phyloP scores from a whole-genome alignment of 345 rosid genomes.

The Syzygium aqueum region DNA sequence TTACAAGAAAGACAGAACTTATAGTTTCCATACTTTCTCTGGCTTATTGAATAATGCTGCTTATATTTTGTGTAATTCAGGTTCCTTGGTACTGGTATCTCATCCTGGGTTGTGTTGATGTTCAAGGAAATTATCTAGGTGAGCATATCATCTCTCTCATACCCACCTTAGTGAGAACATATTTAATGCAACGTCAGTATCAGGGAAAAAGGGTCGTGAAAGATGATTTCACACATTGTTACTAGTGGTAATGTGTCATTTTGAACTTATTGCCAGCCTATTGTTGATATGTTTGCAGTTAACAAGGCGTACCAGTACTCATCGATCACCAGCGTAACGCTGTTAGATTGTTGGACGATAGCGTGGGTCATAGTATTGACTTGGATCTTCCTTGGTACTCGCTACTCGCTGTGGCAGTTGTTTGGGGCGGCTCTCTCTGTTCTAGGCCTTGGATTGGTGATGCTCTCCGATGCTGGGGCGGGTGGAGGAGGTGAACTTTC shows the following conservation, averaged over 20 bases:
- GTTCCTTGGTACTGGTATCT: slow-evolving; percentile 45
- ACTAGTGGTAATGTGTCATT: background rate
- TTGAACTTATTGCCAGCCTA: background rate
- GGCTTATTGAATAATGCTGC: background rate
- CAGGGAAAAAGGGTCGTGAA: background rate
- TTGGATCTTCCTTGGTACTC: slow-evolving; percentile 40
- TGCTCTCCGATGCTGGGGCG: slow-evolving; percentile 48
- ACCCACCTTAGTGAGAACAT: background rate
- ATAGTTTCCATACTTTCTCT: background rate
- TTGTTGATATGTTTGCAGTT: slow-evolving; percentile 17
- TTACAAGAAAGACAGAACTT: background rate
- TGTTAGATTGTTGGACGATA: slow-evolving; percentile 47
- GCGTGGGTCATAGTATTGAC: slow-evolving; percentile 48
- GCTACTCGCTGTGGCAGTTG: slow-evolving; percentile 42
- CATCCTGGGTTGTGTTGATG: slow-evolving; percentile 47
- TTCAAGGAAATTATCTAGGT: slow-evolving; percentile 55
- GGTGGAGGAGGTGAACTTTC: slow-evolving; percentile 42
- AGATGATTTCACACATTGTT: background rate
- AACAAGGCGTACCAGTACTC: slow-evolving; percentile 59
- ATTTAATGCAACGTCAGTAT: background rate
- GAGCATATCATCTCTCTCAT: slow-evolving; percentile 7
- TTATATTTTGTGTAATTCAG: background rate
- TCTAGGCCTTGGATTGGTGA: slow-evolving; percentile 48
- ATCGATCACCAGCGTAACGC: slow-evolving; percentile 53
- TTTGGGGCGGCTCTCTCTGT: slow-evolving; percentile 44